Conservation (phyloP, 352 stramenopile species). For the Aphanomyces invadans region DNA sequence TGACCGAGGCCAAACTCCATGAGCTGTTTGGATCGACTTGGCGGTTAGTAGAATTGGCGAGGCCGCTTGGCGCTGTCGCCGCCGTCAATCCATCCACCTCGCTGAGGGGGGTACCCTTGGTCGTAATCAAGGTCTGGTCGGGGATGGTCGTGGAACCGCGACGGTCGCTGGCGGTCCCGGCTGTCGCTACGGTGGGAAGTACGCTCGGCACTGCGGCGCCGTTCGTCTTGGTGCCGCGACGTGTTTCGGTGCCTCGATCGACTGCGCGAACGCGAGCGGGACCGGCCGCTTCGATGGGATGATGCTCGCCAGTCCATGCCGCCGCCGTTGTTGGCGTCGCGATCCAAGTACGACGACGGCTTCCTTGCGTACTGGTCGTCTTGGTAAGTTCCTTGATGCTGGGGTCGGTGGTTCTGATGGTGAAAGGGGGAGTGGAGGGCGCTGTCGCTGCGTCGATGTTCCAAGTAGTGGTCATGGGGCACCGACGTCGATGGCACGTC, state of each 20-base stretch:
- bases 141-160: neutral
- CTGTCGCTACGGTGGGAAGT: neutral
- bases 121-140: neutral
- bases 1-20: too few relatives aligned
- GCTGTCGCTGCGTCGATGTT: constrained; percentile 5
- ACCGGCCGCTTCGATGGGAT: neutral
- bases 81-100: too few relatives aligned
- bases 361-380: neutral
- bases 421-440: neutral
- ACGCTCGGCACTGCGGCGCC: neutral
- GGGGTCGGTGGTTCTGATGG: neutral
- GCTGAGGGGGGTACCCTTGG: too few relatives aligned
- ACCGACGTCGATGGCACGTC: neutral
- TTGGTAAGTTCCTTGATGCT: neutral
- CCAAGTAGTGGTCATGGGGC: neutral
- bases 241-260: neutral
- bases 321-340: neutral
- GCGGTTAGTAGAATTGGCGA: neutral
- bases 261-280: constrained; percentile 3
- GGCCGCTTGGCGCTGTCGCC: neutral
- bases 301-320: neutral
- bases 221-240: neutral
- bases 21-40: neutral
- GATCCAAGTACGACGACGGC: neutral
- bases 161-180: neutral